Conservation (phyloP, 2,329 filamentous ascomycete genomes). For the Raffaelea ambrosiae region DNA sequence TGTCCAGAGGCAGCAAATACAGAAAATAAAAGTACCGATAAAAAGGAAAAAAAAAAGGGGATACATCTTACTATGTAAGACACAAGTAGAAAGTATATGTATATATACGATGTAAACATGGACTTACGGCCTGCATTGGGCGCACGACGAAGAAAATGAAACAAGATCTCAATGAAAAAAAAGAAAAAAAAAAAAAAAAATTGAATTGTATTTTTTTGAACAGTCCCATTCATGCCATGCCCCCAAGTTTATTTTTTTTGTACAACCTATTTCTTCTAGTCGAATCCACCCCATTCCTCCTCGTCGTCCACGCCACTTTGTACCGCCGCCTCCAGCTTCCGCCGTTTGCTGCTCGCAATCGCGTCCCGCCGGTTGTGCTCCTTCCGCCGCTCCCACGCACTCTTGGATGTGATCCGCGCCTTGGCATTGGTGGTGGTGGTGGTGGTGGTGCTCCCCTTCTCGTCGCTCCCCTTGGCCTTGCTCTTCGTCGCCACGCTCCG, state of each 20-base stretch:
- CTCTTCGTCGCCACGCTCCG: constrained; percentile 28
- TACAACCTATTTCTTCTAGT: too few relatives aligned
- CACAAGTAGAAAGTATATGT: too few relatives aligned
- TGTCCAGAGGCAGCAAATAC: not conserved
- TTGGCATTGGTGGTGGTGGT: constrained; percentile 16
- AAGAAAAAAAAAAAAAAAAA: too few relatives aligned
- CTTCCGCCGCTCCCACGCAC: constrained; percentile 61
- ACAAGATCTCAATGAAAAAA: too few relatives aligned
- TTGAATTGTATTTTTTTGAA: too few relatives aligned
- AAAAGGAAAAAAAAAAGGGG: not conserved
- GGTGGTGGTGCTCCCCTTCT: constrained; percentile 17
- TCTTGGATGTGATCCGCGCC: constrained; percentile 75
- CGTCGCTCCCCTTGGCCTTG: not conserved
- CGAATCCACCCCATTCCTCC: constrained; percentile 21
- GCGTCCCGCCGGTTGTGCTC: constrained; percentile 60
- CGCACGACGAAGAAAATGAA: too few relatives aligned
- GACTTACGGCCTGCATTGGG: too few relatives aligned
- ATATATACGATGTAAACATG: too few relatives aligned
- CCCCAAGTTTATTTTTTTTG: too few relatives aligned
- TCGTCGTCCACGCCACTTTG: constrained; percentile 5
- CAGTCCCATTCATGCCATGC: too few relatives aligned
- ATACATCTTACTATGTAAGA: too few relatives aligned
- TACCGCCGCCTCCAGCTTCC: constrained; percentile 26
- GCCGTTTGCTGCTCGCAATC: constrained; percentile 51
- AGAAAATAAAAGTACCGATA: not conserved